phyloP scores from a whole-genome alignment of 495 filamentous ascomycete genomes.

The Apodospora peruviana region DNA sequence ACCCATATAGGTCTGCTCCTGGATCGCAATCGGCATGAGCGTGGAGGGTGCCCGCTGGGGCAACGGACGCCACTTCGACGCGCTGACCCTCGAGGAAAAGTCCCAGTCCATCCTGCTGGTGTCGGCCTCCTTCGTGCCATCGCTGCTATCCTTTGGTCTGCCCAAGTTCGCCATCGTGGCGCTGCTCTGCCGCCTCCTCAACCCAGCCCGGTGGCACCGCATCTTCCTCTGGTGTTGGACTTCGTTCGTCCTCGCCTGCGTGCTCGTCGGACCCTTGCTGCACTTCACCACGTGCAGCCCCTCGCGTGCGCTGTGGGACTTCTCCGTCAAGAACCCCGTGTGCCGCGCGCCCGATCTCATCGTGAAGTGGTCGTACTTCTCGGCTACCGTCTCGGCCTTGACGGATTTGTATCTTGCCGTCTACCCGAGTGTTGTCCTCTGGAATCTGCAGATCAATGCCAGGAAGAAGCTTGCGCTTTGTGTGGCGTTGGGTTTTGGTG shows the following conservation, averaged over 20 bases:
- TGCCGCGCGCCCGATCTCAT: conserved; percentile 32
- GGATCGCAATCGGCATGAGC: conserved; percentile 5
- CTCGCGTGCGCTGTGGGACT: conserved; percentile 35
- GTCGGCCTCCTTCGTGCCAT: conserved; percentile 31
- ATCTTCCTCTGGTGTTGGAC: conserved; percentile 31
- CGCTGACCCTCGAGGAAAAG: conserved; percentile 19
- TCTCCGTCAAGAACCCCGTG: conserved; percentile 17
- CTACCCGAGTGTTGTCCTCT: conserved; percentile 40
- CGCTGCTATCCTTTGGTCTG: conserved; percentile 34
- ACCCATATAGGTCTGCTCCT: not conserved
- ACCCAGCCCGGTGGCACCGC: conserved; percentile 19
- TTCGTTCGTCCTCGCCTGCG: conserved; percentile 20
- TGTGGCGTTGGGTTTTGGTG: conserved; percentile 40
- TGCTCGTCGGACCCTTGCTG: conserved; percentile 28
- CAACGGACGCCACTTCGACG: conserved; percentile 21
- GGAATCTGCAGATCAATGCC: conserved; percentile 34
- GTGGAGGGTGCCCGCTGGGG: conserved; percentile 10
- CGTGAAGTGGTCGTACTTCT: conserved; percentile 37
- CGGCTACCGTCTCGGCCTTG: conserved; percentile 40
- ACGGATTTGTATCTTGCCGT: conserved; percentile 45
- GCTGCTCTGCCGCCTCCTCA: conserved; percentile 35
- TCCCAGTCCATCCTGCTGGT: conserved; percentile 26
- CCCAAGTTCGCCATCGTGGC: conserved; percentile 42
- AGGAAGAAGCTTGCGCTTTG: conserved; percentile 45
- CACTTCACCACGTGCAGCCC: conserved; percentile 40